Evolutionary conservation across 148 eudicot genomes (phyloP), one percentile per base, ranked within the genome.

Genomic region (Chenopodium quinoa): DNA sequence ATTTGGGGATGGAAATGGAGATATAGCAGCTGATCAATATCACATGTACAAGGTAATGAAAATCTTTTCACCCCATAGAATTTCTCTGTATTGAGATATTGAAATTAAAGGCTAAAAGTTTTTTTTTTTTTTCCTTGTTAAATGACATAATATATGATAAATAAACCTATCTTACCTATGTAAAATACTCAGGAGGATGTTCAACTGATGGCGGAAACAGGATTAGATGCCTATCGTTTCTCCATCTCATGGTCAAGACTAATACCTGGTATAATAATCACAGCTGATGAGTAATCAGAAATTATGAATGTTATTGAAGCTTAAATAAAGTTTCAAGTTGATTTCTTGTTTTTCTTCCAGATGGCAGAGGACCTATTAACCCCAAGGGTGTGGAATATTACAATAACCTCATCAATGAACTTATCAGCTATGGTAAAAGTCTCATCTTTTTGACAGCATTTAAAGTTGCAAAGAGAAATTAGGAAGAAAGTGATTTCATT

Each of bases 181-280:
- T 25, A 22, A 29, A 44, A 8, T 32, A n/a, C 62, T 34, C n/a
- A 90, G 90, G 92, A 89, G 76, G 93, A 91, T 80, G 89, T 89
- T 78, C 82, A 86, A 62, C 90, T 89, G 23, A 88, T 88, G 88
- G 88, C 46, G 13, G 87, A 89, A 23, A 86, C 91, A 66, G 91
- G 91, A 56, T 78, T 91, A 81, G 89, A 91, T 14, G 89, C 90
- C 48, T 91, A 89, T 52, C 88, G 88, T 40, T 82, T 91, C 81
- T 91, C 93, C 64, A 91, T 91, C 60, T 89, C 93, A 76, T 91
- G 93, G 93, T 74, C 91, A 52, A 83, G 93, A 80, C 71, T 91
- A 65, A 84, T 91, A 65, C 93, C 93, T 23, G 79, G 93, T 91
- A 82, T 9, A 5, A 17, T 56, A 1, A 16, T 16, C 5, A 16